Conservation (phyloP, 345 rosid genomes). For the Kernera saxatilis region DNA sequence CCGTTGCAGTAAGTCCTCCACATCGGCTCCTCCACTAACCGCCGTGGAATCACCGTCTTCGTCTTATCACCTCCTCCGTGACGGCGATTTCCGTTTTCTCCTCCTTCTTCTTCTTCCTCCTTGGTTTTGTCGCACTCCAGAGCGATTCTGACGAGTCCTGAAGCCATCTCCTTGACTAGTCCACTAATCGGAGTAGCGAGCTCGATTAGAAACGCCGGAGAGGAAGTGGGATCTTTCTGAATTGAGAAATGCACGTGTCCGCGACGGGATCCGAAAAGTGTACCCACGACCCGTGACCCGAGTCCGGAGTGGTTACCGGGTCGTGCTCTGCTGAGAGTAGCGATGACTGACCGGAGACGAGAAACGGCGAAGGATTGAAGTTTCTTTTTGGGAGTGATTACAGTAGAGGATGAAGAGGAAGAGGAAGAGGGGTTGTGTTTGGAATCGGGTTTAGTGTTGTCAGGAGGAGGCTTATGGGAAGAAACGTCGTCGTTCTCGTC, state of each 20-base stretch:
- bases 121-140: conserved; percentile 76
- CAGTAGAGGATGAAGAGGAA: conserved; percentile 13
- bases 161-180: conserved; percentile 89
- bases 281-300: conserved; percentile 76
- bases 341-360: conserved; percentile 68
- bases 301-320: conserved; percentile 30
- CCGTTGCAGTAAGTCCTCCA: conserved; percentile 99
- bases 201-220: conserved; percentile 80
- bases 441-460: conserved; percentile 11
- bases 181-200: conserved; percentile 91
- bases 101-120: conserved; percentile 23
- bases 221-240: conserved; percentile 70
- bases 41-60: conserved; percentile 23
- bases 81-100: background rate
- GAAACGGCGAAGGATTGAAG: conserved; percentile 74
- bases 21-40: conserved; percentile 72
- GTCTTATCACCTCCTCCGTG: conserved; percentile 30
- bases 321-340: conserved; percentile 50
- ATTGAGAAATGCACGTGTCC: conserved; percentile 96
- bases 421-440: conserved; percentile 21
- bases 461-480: conserved; percentile 1
- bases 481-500: conserved; percentile 47
- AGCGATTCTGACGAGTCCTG: conserved; percentile 91
- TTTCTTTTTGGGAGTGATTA: conserved; percentile 46
- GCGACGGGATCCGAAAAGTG: conserved; percentile 78